Percentiles rank a stretch among this genome's conserved stretches.
These are phyloP conservation scores for Teunomyces aglyptinius DNA, from an alignment of 805 yeast genomes.

Conservation along the genomic window DNA sequence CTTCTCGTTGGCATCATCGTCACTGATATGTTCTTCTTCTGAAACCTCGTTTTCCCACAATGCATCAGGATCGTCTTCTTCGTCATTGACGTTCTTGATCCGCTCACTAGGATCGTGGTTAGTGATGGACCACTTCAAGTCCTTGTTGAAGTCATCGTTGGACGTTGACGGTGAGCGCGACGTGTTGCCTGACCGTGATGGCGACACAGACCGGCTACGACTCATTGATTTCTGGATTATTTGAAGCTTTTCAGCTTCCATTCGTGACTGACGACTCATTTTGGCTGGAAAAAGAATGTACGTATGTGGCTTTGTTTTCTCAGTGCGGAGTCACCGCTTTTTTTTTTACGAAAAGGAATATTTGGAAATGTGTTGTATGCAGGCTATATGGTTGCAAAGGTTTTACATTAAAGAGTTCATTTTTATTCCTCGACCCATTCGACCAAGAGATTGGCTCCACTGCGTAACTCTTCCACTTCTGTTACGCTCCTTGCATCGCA, in stretches of 20 bases:
- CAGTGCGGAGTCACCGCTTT: neutral
- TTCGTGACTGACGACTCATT: conserved; percentile 35
- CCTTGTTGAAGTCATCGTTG: conserved; percentile 39
- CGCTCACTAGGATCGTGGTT: conserved; percentile 75
- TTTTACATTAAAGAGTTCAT: conserved; percentile 2
- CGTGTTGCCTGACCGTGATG: conserved; percentile 25
- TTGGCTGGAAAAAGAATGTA: conserved; percentile 11
- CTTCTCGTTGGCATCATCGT: conserved; percentile 54
- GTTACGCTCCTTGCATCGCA: neutral
- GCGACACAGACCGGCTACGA: conserved; percentile 39
- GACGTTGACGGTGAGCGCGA: conserved; percentile 35
- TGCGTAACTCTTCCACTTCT: conserved; percentile 17
- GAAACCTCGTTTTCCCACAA: conserved; percentile 38
- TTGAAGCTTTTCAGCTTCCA: conserved; percentile 43
- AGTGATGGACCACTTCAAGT: conserved; percentile 62
- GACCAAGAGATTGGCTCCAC: conserved; percentile 39
- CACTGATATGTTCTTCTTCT: conserved; percentile 62
- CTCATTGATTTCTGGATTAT: conserved; percentile 38
- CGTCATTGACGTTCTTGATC: conserved; percentile 10
- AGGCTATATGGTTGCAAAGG: neutral
- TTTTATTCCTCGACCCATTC: conserved; percentile 28
- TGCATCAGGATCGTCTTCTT: conserved; percentile 11
- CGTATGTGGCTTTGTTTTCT: neutral
- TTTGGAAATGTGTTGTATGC: no score
- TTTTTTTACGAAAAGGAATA: neutral